Percentiles rank a stretch among this genome's conserved stretches.
These are phyloP conservation scores for Zychaea mexicana DNA, from an alignment of 371 early-diverging fungal species.

Conservation along the genomic window DNA sequence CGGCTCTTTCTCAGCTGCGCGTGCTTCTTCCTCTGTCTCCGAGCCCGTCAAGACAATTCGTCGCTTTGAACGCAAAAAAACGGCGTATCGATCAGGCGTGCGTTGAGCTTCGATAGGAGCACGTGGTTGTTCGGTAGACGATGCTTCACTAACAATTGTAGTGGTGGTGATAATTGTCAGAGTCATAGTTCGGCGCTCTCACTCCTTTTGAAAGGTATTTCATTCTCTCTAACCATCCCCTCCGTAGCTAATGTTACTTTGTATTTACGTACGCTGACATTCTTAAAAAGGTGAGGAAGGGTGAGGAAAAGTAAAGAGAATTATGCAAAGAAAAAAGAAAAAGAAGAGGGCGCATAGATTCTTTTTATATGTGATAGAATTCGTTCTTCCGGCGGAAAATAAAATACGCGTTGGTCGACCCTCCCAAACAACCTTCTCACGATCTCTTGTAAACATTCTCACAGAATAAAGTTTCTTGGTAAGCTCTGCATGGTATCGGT, in stretches of 20 bases:
- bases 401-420: not conserved
- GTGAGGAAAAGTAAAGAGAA: not conserved
- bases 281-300: too few species aligned
- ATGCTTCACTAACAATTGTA: not conserved
- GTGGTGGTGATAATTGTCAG: too few species aligned
- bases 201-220: too few species aligned
- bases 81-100: slow-evolving; percentile 13
- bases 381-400: not conserved
- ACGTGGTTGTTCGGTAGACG: not conserved
- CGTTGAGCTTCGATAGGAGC: slow-evolving; percentile 8
- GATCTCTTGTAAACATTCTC: not conserved
- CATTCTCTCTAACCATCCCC: too few species aligned
- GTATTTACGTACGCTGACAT: too few species aligned
- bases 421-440: not conserved
- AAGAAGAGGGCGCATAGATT: not conserved
- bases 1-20: slow-evolving; percentile 36
- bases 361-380: not conserved
- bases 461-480: not conserved
- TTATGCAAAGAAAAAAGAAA: not conserved
- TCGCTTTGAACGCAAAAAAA: slow-evolving; percentile 32
- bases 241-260: too few species aligned
- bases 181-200: too few species aligned
- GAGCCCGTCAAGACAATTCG: slow-evolving; percentile 41
- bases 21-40: slow-evolving; percentile 52
- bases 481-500: not conserved